Evolutionary conservation across 371 early-diverging fungal genomes (phyloP), one percentile per base, ranked within the genome.

Genomic region (Mucor racemosus): DNA sequence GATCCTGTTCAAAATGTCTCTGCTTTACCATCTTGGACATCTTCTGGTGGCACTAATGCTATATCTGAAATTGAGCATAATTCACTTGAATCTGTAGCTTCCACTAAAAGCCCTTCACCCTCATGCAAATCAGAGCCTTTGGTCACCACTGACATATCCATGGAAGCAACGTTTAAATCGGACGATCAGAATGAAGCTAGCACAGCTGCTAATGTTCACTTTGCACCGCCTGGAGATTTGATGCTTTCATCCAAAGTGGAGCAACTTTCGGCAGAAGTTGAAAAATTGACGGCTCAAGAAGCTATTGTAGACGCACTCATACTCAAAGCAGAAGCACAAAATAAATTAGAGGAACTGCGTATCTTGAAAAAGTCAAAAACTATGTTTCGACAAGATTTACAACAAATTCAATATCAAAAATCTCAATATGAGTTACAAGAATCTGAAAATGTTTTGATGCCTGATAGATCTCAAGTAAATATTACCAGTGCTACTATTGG

Each of bases 181-280:
- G 13, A 54, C 4, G 17, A 17, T 11, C 11, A 26, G 5, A 17
- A 0, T 3, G 57, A 57, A 6, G 35, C 26, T 8, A 34, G 34
- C 9, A 17, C 38, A 8, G 34, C 34, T 3, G n/a, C 13, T 21
- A 84, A 87, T 38, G 76, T 90, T 0, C 85, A 84, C 60, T 76
- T 86, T 44, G 89, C 91, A 0, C 85, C 90, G 7, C 92, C 91
- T 0, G 91, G 90, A 11, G 92, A 91, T 60, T 73, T 92, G 41
- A 81, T 92, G 69, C 72, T 91, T 9, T 82, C 86, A 1, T 62
- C 73, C 40, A 84, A 88, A 63, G 80, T 88, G 14, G 69, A 79
- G 56, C 74, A 75, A 36, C 67, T 90, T 17, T 72, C 81, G 8
- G 84, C 80, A 41, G 87, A 87, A 7, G 76, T 89, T 33, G 86